Conservation (phyloP, 495 filamentous ascomycete species). For the Staphylotrichum tortipilum region DNA sequence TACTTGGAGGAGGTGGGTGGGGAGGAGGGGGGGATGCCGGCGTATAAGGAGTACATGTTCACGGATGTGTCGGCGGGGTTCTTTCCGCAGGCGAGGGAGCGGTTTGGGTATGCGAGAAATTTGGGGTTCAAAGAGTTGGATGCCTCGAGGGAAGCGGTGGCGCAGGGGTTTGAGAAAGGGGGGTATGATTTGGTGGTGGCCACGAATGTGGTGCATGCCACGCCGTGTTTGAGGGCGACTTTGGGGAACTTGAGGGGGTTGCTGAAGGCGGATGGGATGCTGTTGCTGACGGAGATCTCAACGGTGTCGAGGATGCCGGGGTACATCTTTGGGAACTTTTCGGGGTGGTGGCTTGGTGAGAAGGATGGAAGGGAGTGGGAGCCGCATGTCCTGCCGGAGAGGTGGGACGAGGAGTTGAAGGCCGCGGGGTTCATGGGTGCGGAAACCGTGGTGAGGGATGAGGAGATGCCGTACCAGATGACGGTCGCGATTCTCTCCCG, state of each 20-base stretch:
- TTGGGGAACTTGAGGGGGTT: slow-evolving; percentile 26
- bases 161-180: slow-evolving; percentile 41
- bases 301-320: slow-evolving; percentile 18
- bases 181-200: slow-evolving; percentile 49
- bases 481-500: slow-evolving; percentile 8
- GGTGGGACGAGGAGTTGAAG: slow-evolving; percentile 37
- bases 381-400: slow-evolving; percentile 9
- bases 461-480: slow-evolving; percentile 7
- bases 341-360: slow-evolving; percentile 23
- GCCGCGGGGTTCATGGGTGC: slow-evolving; percentile 38
- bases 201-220: slow-evolving; percentile 43
- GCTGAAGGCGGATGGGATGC: slow-evolving; percentile 32
- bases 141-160: slow-evolving; percentile 37
- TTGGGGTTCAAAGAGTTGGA: slow-evolving; percentile 41
- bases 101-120: slow-evolving; percentile 27
- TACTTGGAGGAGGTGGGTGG: slow-evolving; percentile 17
- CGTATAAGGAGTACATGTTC: slow-evolving; percentile 37
- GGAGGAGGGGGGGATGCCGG: slow-evolving; percentile 11
- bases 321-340: slow-evolving; percentile 32
- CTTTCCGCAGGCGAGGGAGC: slow-evolving; percentile 38
- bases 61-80: slow-evolving; percentile 48
- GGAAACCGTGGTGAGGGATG: slow-evolving; percentile 25
- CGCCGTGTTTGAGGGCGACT: slow-evolving; percentile 26
- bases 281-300: slow-evolving; percentile 33
- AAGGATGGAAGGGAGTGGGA: slow-evolving; percentile 37